Base-by-base conservation (phyloP, 768 basidiomycete genomes). In the Hypholoma sublateritium region DNA sequence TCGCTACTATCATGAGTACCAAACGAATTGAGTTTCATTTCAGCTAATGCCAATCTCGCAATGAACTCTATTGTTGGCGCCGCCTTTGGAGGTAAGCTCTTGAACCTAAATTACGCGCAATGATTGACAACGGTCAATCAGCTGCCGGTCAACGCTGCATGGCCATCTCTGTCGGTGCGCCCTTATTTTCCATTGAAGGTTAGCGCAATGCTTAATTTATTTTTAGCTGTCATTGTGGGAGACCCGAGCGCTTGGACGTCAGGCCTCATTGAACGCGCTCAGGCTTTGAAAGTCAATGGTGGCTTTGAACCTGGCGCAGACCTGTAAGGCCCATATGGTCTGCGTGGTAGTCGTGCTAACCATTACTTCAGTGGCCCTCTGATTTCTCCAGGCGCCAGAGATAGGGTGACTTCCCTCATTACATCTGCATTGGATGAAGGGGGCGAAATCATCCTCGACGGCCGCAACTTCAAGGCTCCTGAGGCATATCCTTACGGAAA, bases 101-200 rank as follows among this genome's bases (percentile, higher is more conserved):
- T 21, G 41, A 2, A 37, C 51, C 45, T 14, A 56, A 6, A 34
- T 16, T 19, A 14, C 3, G 36, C 32, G 17, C 43, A 25, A 34
- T 17, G 7, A n/a, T 22, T 44, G n/a, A 48, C 47, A 14, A 37
- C n/a, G 13, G 17, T 53, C 42, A 12, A 69, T 60, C 67, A 83
- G 96, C 96, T 61, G 96, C 96, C 28, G 96, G 96, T 12, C 96
- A 98, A 70, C 84, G 97, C 56, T 98, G 95, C 75, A 98, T 97
- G 95, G 95, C 94, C 12, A 75, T 96, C 42, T 96, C 94, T 12
- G 93, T 95, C 32, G 90, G 93, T 89, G 60, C 66, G 86, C 24
- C 42, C 44, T 16, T 9, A 11, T 28, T n/a, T n/a, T 28, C 12
- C 25, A 25, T 55, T 9, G 28, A 32, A 9, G 28, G 28, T 9